Evolutionary conservation across 1,284 basidiomycete genomes (phyloP), one percentile per base, ranked within the genome.

Genomic region (Mycosarcoma maydis): DNA sequence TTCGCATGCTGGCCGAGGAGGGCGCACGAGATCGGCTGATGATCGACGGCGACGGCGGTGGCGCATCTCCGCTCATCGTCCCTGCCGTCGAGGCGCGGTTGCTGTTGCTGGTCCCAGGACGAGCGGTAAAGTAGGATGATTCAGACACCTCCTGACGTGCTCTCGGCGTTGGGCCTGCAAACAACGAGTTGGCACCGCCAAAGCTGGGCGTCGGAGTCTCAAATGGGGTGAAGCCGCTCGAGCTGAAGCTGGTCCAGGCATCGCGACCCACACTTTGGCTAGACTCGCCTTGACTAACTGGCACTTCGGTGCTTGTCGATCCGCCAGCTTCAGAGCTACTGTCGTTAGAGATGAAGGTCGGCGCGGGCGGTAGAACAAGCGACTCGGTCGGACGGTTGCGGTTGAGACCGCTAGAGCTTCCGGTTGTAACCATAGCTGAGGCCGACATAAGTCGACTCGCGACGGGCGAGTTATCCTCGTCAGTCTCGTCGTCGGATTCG

Each of bases 41-140:
- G 41, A 79, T 72, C 7, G 75, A 77, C 0, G 77, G 77, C 27
- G 75, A 77, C n/a, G 77, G 77, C 22, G 77, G 77, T 6, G 77
- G 75, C 8, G 45, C 69, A 24, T 60, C 55, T n/a, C 61, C 59
- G 45, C 53, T 61, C 56, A 54, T 65, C 9, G 38, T 47, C 14
- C 48, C 61, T 0, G 49, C 42, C 1, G 36, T 54, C 6, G 55
- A 44, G 3, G 65, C 48, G 3, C 46, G 61, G 9, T 33, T 40
- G 43, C 36, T 62, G 55, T 47, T 53, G 52, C 54, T 60, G 29
- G 59, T 57, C 42, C 51, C 56, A 29, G 67, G 61, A 22, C 67
- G 60, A 32, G 66, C 59, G 16, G 61, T 45, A 44, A 78, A 78
- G 69, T 78, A 78, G 7, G 75, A 77, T 3, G 54, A 62, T 19